Evolutionary conservation across 176 grass and related monocot genomes (phyloP), one percentile per base, ranked within the genome.

Genomic region (Oryza nivara): DNA sequence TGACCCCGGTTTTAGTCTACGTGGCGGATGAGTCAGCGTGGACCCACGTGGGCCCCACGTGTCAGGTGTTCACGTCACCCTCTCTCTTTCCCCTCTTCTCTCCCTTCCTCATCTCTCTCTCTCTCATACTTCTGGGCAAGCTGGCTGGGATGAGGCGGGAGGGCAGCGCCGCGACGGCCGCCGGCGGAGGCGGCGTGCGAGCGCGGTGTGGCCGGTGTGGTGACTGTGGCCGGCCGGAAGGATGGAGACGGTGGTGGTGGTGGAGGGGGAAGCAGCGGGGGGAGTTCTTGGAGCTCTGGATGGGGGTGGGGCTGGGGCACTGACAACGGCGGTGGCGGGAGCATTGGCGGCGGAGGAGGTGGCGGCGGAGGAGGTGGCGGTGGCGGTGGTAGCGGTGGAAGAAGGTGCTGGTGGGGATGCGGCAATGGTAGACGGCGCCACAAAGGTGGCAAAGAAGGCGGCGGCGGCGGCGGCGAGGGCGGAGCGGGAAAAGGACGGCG

Each of bases 241-340:
- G 63, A 70, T 20, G 85, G 86, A n/a, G 72, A 90, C 2, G 86
- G 88, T 11, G 83, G 83, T 10, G 79, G 88, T 0, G 81, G 61
- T 60, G 78, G 74, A 5, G 83, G 86, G 0, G 82, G 85, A 0
- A 87, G 78, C 1, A 79, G 79, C 11, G 54, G 90, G 34, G 0
- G 80, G 0, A 64, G 73, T 12, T 83, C 84, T 35, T 87, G 88
- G 73, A 16, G 86, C 6, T 77, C 82, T 10, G 84, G 87, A 0
- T 71, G 89, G 76, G 82, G 88, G 4, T 86, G 87, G 79, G 86
- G 86, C 51, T 51, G 48, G 48, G 48, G 48, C 12, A 91, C 51
- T 0, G 78, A 69, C 22, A 89, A 81, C 11, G 82, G 94, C 1
- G 86, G 82, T 3, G 80, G 86, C 0, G 85, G 86, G 32, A 85